Base-by-base conservation (phyloP, 2,329 filamentous ascomycete species). In the Didymella pinodella region DNA sequence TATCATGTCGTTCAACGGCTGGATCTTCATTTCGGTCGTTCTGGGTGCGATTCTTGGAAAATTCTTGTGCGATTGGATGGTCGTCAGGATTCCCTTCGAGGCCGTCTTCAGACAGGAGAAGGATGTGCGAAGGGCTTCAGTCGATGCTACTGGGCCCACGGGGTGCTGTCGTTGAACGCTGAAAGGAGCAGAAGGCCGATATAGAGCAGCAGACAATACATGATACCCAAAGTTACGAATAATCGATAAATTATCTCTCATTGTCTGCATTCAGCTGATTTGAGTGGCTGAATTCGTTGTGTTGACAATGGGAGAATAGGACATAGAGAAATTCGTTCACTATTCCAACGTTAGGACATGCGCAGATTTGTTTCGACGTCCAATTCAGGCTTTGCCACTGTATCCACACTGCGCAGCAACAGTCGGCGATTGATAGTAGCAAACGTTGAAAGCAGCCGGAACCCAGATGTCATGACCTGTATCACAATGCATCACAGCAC, bases 21-120 rank as follows among this genome's bases (percentile, higher is more conserved):
- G 92, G 76, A 84, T 95, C 63, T 91, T 95, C 74, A 88, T 94
- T 59, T 91, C 87, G 66, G 92, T 95, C 74, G 86, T 94, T 62
- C 84, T 94, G 54, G 92, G 92, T 1, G 86, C 89, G 0, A 92
- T 86, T 64, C 56, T 93, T 5, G 92, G 91, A 16, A 82, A 85
- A 12, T 91, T 93, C 63, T 71, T 91, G 59, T 94, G 92, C 73
- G 85, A 87, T 29, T 93, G 90, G 89, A 68, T 75, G 68, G 72
- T 75, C 7, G 71, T 75, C 49, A 56, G 69, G 28, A 66, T 74
- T 36, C 70, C 71, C 1, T 73, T 68, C 20, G 63, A 59, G 14
- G 58, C 46, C 11, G 44, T 59, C 2, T 60, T 55, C 36, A 48
- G 48, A 10, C 66, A 64, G n/a, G 68, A 70, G 28, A 73, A 73